Percentiles rank a stretch among this genome's conserved stretches.
phyloP scores from a whole-genome alignment of 2,329 filamentous ascomycete genomes.

The Nemania sp. region DNA sequence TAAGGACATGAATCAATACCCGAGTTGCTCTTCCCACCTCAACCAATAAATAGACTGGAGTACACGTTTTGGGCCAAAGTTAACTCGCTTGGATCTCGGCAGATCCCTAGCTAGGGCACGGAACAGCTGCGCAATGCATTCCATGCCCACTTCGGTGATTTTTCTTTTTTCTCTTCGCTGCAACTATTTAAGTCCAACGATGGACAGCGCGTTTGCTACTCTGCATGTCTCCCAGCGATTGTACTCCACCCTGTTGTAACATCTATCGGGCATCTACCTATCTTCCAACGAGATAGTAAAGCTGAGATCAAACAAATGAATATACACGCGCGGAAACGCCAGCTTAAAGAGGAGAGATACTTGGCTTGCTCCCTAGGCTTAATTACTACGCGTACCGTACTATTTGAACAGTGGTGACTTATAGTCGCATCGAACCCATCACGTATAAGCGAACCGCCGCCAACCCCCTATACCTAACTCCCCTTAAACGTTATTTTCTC shows the following conservation, averaged over 20 bases:
- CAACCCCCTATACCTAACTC: neutral
- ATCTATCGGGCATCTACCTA: neutral
- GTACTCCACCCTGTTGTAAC: neutral
- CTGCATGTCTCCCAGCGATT: neutral
- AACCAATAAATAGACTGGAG: slow-evolving; percentile 22
- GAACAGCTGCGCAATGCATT: slow-evolving; percentile 10
- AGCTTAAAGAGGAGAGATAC: slow-evolving; percentile 1
- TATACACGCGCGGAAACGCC: neutral
- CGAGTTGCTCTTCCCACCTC: slow-evolving; percentile 10
- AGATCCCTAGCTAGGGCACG: slow-evolving; percentile 6
- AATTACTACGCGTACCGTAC: slow-evolving; percentile 6
- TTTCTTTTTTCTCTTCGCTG: slow-evolving; percentile 14
- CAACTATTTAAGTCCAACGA: neutral
- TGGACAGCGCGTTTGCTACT: slow-evolving; percentile 9
- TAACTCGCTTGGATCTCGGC: slow-evolving; percentile 9
- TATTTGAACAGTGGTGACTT: neutral
- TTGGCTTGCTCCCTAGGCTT: neutral
- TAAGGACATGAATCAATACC: slow-evolving; percentile 26
- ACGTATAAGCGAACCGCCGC: slow-evolving; percentile 11
- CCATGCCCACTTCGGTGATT: neutral
- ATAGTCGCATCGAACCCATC: neutral
- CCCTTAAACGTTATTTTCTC: neutral
- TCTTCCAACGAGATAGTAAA: slow-evolving; percentile 5
- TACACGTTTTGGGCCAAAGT: slow-evolving; percentile 18
- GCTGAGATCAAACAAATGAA: slow-evolving; percentile 10